Conservation (phyloP, 2,329 filamentous ascomycete species). For the Hypomyces rosellus region DNA sequence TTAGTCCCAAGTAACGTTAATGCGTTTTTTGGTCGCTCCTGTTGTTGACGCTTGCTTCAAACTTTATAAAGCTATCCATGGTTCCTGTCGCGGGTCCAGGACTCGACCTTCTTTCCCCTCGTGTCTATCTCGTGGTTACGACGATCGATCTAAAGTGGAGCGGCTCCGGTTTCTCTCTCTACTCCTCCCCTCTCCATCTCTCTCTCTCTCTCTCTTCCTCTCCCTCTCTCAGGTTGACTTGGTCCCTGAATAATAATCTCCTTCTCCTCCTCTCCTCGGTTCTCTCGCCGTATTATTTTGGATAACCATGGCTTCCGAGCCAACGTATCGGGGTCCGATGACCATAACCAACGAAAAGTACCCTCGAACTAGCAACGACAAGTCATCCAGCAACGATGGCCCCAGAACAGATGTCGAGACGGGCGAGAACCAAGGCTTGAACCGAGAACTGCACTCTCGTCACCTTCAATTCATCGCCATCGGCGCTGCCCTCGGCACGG, state of each 20-base stretch:
- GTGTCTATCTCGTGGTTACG: no score
- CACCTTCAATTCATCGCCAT: slow-evolving; percentile 47
- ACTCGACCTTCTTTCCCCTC: no score
- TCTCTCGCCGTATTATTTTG: neutral
- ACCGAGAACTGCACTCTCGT: slow-evolving; percentile 31
- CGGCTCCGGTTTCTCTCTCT: neutral
- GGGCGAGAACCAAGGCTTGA: slow-evolving; percentile 28
- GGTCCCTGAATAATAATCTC: neutral
- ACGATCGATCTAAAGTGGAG: no score
- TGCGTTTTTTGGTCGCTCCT: no score
- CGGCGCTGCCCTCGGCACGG: slow-evolving; percentile 63
- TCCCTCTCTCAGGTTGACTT: neutral
- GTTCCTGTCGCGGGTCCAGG: no score
- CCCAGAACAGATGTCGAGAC: slow-evolving; percentile 29
- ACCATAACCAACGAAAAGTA: slow-evolving; percentile 22
- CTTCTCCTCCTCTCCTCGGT: neutral
- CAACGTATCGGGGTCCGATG: slow-evolving; percentile 7
- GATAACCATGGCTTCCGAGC: slow-evolving; percentile 8
- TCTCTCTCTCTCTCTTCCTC: neutral
- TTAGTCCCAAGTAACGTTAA: no score
- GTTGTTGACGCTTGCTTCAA: no score
- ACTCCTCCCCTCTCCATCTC: neutral
- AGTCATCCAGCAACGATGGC: slow-evolving; percentile 11
- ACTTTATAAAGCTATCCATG: no score
- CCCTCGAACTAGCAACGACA: slow-evolving; percentile 21